Conservation (phyloP, 2,329 filamentous ascomycete genomes). For the Aurifilum marmelostoma region DNA sequence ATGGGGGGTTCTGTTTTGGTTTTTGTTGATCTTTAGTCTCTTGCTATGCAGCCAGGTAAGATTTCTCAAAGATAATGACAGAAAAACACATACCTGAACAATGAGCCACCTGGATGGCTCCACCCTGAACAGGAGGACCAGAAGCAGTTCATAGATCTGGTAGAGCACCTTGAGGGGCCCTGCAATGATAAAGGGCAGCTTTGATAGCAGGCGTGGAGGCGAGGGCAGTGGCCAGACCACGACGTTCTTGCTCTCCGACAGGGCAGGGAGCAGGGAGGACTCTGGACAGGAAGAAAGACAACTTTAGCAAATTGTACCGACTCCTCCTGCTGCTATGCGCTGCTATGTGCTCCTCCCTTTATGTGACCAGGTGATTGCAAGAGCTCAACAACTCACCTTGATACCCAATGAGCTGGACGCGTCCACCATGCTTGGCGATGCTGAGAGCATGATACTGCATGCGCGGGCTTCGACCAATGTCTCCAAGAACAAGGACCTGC, state of each 20-base stretch:
- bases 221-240: conserved; percentile 70
- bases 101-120: conserved; percentile 82
- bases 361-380: background rate
- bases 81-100: conserved; percentile 63
- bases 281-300: conserved; percentile 57
- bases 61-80: background rate
- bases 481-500: conserved; percentile 89
- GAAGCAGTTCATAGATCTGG: conserved; percentile 74
- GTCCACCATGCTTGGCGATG: conserved; percentile 78
- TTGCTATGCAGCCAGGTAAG: conserved; percentile 29
- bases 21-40: background rate
- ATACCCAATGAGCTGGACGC: conserved; percentile 87
- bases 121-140: conserved; percentile 72
- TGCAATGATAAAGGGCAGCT: conserved; percentile 74
- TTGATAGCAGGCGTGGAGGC: conserved; percentile 69
- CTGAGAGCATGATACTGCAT: conserved; percentile 99
- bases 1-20: conserved; percentile 77
- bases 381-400: conserved; percentile 58
- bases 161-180: conserved; percentile 85
- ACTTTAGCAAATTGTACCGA: conserved; percentile 25
- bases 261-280: conserved; percentile 68
- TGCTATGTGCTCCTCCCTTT: background rate
- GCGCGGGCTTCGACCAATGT: conserved; percentile 92
- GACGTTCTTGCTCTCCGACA: conserved; percentile 70
- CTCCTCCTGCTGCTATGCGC: background rate